Evolutionary conservation across 2,329 filamentous ascomycete species (phyloP).

Genomic region (Dactylellina haptotyla): DNA sequence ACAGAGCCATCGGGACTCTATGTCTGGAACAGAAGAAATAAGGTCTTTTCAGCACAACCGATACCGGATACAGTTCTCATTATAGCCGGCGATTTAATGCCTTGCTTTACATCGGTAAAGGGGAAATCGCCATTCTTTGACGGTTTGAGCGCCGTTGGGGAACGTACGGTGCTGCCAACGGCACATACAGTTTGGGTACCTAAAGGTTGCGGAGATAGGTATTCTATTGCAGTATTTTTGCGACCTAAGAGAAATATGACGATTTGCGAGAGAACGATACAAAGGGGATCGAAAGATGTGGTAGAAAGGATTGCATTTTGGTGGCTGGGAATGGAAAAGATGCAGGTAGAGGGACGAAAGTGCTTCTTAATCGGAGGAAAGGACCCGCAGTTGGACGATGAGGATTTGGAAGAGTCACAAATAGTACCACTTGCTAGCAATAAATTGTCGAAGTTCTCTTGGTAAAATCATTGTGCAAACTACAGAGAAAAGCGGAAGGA

Average conservation of each 20-base stretch:
- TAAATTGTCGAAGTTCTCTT: neutral
- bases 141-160: constrained; percentile 7
- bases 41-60: constrained; percentile 21
- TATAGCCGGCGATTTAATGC: constrained; percentile 37
- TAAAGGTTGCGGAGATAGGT: constrained; percentile 20
- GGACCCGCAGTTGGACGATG: too few relatives aligned
- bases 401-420: neutral
- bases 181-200: constrained; percentile 42
- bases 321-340: constrained; percentile 37
- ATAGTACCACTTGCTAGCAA: neutral
- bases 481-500: too few relatives aligned
- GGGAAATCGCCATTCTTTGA: constrained; percentile 23
- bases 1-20: constrained; percentile 39
- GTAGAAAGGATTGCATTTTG: constrained; percentile 31
- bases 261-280: constrained; percentile 1
- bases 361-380: too few relatives aligned
- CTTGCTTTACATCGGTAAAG: constrained; percentile 19
- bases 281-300: constrained; percentile 2
- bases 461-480: neutral
- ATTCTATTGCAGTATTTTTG: constrained; percentile 36
- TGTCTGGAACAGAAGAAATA: constrained; percentile 29
- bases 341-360: constrained; percentile 33
- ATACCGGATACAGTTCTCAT: constrained; percentile 19
- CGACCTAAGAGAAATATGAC: constrained; percentile 33
- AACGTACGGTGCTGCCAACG: constrained; percentile 29